These are phyloP conservation scores for Stropharia rugosoannulata DNA, from an alignment of 768 basidiomycete species.

Conservation along the genomic window DNA sequence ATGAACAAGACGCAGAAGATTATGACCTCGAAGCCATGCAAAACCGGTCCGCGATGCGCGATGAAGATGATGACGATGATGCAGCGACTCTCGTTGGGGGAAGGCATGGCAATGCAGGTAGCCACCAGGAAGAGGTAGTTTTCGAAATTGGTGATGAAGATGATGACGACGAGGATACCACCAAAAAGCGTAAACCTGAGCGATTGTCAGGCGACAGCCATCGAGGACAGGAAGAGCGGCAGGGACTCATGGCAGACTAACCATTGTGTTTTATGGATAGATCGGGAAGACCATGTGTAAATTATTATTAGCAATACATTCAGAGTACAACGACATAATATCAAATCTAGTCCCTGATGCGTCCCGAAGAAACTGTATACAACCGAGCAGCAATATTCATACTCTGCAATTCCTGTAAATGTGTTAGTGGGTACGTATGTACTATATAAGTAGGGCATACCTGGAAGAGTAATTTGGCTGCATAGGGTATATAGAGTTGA, in stretches of 20 bases:
- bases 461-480: constrained; percentile 96
- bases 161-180: constrained; percentile 53
- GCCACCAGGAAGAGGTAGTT: constrained; percentile 73
- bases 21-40: constrained; percentile 83
- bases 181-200: constrained; percentile 47
- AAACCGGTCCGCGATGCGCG: constrained; percentile 45
- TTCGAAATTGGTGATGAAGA: constrained; percentile 93
- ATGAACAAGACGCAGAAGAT: constrained; percentile 91
- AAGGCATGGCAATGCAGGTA: constrained; percentile 43
- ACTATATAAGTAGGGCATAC: constrained; percentile 35
- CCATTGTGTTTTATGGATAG: constrained; percentile 9
- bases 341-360: constrained; percentile 63
- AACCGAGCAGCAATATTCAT: constrained; percentile 93
- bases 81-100: constrained; percentile 71
- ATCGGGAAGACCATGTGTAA: constrained; percentile 24
- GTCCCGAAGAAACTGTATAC: constrained; percentile 85
- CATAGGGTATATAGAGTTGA: constrained; percentile 92
- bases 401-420: constrained; percentile 79
- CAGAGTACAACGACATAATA: constrained; percentile 28
- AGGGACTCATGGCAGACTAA: constrained; percentile 56
- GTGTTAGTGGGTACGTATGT: background rate
- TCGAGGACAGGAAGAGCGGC: constrained; percentile 53
- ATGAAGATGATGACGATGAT: constrained; percentile 61
- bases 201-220: constrained; percentile 49
- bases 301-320: constrained; percentile 33